A percentile compares a stretch with the other conserved stretches of the same genome.
These are phyloP conservation scores for Pichia thaimueangensis DNA, from an alignment of 805 yeast genomes.

Conservation along the genomic window DNA sequence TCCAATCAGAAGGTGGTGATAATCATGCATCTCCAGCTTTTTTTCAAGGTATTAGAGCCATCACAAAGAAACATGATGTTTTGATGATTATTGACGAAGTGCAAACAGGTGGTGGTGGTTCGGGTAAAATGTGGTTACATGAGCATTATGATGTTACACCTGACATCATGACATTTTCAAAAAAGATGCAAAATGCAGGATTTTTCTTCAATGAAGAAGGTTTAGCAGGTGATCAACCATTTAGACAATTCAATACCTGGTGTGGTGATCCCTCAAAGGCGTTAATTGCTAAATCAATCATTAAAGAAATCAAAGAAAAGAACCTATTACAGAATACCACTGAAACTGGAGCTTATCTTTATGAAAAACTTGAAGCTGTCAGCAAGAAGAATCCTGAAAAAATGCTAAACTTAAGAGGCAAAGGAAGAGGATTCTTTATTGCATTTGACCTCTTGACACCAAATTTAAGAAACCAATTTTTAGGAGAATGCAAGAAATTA, in stretches of 20 bases:
- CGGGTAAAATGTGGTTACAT: constrained; percentile 70
- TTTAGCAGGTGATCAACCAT: constrained; percentile 54
- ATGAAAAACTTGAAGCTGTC: constrained; percentile 34
- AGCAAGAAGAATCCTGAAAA: constrained; percentile 30
- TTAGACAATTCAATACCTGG: constrained; percentile 74
- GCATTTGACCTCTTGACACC: constrained; percentile 52
- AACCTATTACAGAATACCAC: constrained; percentile 43
- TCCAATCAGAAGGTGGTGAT: constrained; percentile 74
- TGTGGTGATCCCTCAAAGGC: constrained; percentile 72
- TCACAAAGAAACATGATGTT: constrained; percentile 51
- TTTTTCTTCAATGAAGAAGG: constrained; percentile 56
- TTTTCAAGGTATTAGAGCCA: constrained; percentile 56
- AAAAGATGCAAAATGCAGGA: constrained; percentile 70
- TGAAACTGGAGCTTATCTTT: constrained; percentile 50
- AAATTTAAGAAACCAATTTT: constrained; percentile 40
- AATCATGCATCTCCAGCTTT: constrained; percentile 59
- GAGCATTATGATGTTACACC: constrained; percentile 60
- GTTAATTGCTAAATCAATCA: constrained; percentile 54
- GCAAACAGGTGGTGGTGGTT: constrained; percentile 70
- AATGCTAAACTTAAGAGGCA: constrained; percentile 52
- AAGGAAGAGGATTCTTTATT: constrained; percentile 56
- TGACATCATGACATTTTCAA: constrained; percentile 65
- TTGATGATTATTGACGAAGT: constrained; percentile 66
- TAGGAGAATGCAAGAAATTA: constrained; percentile 38
- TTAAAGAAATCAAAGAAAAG: constrained; percentile 45